Conservation (phyloP, 352 stramenopile species). For the Phytophthora sansomeana region DNA sequence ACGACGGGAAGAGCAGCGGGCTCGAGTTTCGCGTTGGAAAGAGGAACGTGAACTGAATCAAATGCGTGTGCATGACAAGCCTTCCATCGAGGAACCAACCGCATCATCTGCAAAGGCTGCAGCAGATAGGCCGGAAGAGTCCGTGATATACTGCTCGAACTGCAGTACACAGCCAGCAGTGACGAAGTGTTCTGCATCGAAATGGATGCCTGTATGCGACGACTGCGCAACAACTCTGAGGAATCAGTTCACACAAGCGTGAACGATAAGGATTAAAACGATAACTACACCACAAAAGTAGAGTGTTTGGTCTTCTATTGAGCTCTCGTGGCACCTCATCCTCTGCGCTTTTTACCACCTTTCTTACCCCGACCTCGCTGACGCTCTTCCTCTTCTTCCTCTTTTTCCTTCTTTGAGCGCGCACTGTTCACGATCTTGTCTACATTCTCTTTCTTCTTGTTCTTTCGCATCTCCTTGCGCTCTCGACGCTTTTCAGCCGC, state of each 20-base stretch:
- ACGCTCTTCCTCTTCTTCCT: constrained; percentile 42
- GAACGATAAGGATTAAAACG: neutral
- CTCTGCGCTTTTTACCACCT: constrained; percentile 37
- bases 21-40: constrained; percentile 70
- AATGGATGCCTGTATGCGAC: constrained; percentile 87
- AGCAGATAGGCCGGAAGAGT: constrained; percentile 35
- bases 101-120: constrained; percentile 2
- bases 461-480: constrained; percentile 85
- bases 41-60: constrained; percentile 74
- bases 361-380: constrained; percentile 49
- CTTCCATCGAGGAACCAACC: constrained; percentile 16
- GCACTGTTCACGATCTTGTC: constrained; percentile 66
- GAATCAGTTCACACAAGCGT: constrained; percentile 34
- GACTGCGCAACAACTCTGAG: constrained; percentile 60
- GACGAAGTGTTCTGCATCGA: constrained; percentile 84
- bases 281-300: constrained; percentile 4
- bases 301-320: constrained; percentile 1
- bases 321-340: constrained; percentile 17
- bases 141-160: constrained; percentile 72
- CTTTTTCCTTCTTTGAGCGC: constrained; percentile 49
- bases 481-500: constrained; percentile 81
- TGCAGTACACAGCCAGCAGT: constrained; percentile 60
- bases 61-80: constrained; percentile 71
- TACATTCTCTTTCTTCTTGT: constrained; percentile 81
- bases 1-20: constrained; percentile 64